A percentile compares a stretch with the other conserved stretches of the same genome.
Conservation (phyloP, 2,329 filamentous ascomycete genomes). For the Hirsutella thompsonii region DNA sequence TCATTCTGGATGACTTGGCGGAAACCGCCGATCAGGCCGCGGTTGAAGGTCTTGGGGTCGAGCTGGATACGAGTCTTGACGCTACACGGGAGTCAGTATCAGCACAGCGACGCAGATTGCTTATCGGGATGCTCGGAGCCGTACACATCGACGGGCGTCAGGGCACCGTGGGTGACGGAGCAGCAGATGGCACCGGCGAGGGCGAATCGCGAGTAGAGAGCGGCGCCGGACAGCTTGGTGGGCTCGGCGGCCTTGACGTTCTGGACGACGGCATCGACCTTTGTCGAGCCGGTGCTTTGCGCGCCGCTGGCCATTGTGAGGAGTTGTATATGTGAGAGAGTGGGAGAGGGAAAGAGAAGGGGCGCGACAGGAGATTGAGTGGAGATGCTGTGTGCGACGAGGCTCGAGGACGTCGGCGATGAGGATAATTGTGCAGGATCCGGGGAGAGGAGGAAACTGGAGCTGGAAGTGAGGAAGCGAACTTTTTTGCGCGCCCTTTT, state of each 20-base stretch:
- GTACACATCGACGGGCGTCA: constrained; percentile 99
- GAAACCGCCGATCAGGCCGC: constrained; percentile 76
- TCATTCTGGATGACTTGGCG: constrained; percentile 72
- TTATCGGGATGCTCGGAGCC: constrained; percentile 26
- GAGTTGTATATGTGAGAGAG: too few relatives aligned
- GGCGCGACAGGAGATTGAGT: constrained; percentile 1
- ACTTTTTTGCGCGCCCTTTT: not conserved
- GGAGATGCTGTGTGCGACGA: not conserved
- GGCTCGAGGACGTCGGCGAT: constrained; percentile 9
- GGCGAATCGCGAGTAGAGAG: constrained; percentile 90
- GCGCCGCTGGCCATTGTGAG: constrained; percentile 22
- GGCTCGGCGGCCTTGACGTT: constrained; percentile 26
- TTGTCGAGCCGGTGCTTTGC: constrained; percentile 25
- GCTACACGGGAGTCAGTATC: constrained; percentile 30
- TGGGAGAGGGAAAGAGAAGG: constrained; percentile 5
- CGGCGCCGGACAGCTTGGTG: constrained; percentile 35
- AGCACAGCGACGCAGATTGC: not conserved
- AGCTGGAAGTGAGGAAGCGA: too few relatives aligned
- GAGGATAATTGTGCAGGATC: constrained; percentile 10
- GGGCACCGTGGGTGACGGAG: constrained; percentile 89
- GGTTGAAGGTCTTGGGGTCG: constrained; percentile 81
- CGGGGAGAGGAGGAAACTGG: not conserved
- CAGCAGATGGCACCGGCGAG: constrained; percentile 97
- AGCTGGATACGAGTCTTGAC: constrained; percentile 96
- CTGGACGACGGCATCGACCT: constrained; percentile 31